phyloP scores from a whole-genome alignment of 495 filamentous ascomycete species.

The Penicillium argentinense region DNA sequence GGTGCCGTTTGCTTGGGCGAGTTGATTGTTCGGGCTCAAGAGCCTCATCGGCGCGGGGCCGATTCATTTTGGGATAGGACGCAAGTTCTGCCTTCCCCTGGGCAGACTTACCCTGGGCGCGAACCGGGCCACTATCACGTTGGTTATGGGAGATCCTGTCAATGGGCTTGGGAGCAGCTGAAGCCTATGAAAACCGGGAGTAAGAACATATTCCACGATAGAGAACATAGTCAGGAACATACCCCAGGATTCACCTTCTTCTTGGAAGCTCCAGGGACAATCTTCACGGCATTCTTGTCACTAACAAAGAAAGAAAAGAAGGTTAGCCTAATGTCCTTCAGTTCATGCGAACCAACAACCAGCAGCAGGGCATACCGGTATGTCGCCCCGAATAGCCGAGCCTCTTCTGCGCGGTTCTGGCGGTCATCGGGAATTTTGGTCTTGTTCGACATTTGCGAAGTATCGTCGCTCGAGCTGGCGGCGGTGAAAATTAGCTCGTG shows the following conservation, averaged over 20 bases:
- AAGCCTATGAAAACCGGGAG: slow-evolving; percentile 4
- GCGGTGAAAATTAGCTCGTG: slow-evolving; percentile 11
- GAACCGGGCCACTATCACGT: slow-evolving; percentile 41
- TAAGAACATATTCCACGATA: slow-evolving; percentile 1
- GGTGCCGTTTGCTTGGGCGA: slow-evolving; percentile 34
- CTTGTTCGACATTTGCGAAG: slow-evolving; percentile 22
- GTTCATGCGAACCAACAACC: too few relatives aligned
- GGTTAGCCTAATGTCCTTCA: not conserved
- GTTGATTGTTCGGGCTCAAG: slow-evolving; percentile 17
- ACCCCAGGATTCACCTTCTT: slow-evolving; percentile 22
- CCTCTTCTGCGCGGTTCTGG: slow-evolving; percentile 24
- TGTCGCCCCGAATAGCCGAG: slow-evolving; percentile 20
- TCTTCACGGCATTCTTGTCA: slow-evolving; percentile 14
- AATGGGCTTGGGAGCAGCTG: slow-evolving; percentile 24
- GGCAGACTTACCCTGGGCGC: slow-evolving; percentile 24
- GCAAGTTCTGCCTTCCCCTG: not conserved
- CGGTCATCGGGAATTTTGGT: slow-evolving; percentile 4
- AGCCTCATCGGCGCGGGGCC: slow-evolving; percentile 7
- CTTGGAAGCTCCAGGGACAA: slow-evolving; percentile 15
- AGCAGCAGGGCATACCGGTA: slow-evolving; percentile 23
- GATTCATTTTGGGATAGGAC: not conserved
- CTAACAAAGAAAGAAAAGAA: not conserved
- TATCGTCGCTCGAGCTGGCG: slow-evolving; percentile 12
- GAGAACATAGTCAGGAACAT: not conserved
- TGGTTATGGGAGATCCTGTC: slow-evolving; percentile 31